Evolutionary conservation across 1,139 yeast species (phyloP), one percentile per base, ranked within the genome.

Genomic region (Kodamaea sp.): DNA sequence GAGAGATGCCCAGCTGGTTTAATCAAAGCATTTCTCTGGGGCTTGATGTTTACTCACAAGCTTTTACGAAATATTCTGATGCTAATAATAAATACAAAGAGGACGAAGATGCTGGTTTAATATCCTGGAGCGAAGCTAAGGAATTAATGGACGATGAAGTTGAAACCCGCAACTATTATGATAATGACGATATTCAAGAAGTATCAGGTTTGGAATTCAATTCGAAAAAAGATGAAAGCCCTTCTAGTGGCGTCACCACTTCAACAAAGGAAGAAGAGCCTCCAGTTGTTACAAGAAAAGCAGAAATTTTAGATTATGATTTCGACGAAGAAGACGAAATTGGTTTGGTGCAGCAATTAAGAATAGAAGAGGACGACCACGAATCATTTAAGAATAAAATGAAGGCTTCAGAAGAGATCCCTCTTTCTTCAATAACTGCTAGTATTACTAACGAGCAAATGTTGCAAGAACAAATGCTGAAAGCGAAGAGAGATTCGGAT

Each of bases 401-500:
- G 31, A 67, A 68, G 45, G 57, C 46, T 35, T 42, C 44, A 6
- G 57, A 54, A 37, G 55, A 52, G 2, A 41, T 52, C 1, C 49
- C 62, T 4, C 45, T 49, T 15, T 11, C 46, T 3, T 39, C 62
- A 2, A 46, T 55, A 7, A 49, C 52, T 38, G 60, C 78, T 36
- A 68, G 63, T 41, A 53, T 71, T 38, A 73, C 78, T 0, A 75
- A 78, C 27, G 85, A 79, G 39, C 70, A 67, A 11, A 66, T 75
- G 35, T 61, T 88, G 24, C 76, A 71, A 44, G 79, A 75, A 34
- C 79, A 83, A 53, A 73, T 81, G 33, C 76, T 70, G 29, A 82
- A 78, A 47, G 89, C 86, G 27, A 76, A 80, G 44, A 70, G 97
- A 43, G 97, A 92, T 58, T 79, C 97, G 0, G 98, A 92, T 52